A percentile compares a stretch with the other conserved stretches of the same genome.
phyloP scores from a whole-genome alignment of 257 asterid species.

The Thymus mandschuricus region DNA sequence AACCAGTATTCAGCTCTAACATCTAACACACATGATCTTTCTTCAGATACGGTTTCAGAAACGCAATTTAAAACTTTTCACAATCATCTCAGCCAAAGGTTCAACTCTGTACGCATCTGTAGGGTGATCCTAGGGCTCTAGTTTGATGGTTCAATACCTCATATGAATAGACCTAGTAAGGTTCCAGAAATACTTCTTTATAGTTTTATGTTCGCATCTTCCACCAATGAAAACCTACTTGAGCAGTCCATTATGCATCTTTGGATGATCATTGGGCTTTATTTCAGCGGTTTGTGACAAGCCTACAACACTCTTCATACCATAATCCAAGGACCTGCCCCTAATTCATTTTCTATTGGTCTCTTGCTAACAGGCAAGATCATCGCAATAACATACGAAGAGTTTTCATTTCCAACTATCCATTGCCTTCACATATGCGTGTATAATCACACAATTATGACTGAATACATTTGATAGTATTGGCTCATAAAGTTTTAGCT shows the following conservation, averaged over 20 bases:
- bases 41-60: no score
- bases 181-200: not conserved
- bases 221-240: no score
- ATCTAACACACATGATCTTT: no score
- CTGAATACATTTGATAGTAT: slow-evolving; percentile 1
- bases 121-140: not conserved
- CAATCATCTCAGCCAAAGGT: no score
- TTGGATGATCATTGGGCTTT: not conserved
- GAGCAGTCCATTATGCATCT: no score
- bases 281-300: not conserved
- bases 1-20: no score
- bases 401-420: slow-evolving; percentile 7
- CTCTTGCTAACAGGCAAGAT: slow-evolving; percentile 1
- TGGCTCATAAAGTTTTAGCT: not conserved
- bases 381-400: not conserved
- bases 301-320: not conserved
- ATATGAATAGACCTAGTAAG: not conserved
- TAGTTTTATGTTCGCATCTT: not conserved
- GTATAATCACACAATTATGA: slow-evolving; percentile 4
- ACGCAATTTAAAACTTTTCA: no score
- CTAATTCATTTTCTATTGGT: not conserved
- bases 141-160: not conserved
- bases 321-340: not conserved
- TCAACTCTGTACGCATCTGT: not conserved
- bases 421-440: not conserved